phyloP scores from a whole-genome alignment of 108 stramenopile genomes.

The Parmales sp. region DNA sequence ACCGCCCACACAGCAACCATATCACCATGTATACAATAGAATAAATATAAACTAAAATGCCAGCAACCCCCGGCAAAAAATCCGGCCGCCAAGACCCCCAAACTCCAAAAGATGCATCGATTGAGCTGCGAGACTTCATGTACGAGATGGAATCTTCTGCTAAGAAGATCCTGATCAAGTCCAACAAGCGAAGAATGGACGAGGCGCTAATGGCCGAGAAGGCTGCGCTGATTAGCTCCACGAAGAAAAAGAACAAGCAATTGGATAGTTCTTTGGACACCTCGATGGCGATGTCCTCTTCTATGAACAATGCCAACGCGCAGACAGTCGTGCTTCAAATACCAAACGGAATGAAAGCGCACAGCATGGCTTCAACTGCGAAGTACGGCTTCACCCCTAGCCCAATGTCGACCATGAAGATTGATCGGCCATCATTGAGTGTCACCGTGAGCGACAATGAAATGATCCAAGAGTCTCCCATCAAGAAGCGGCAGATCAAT shows the following conservation, averaged over 20 bases:
- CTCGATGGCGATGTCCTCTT: background rate
- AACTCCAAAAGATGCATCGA: constrained; percentile 12
- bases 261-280: background rate
- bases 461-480: background rate
- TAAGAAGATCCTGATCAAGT: constrained; percentile 13
- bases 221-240: background rate
- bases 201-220: background rate
- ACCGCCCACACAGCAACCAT: too few species aligned
- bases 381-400: constrained; percentile 8
- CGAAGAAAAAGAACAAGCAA: background rate
- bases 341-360: background rate
- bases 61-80: too few species aligned
- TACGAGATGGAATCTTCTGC: constrained; percentile 18
- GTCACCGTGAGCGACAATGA: background rate
- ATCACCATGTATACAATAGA: too few species aligned
- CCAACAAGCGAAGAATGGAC: constrained; percentile 12
- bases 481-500: background rate
- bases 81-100: too few species aligned
- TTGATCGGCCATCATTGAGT: background rate
- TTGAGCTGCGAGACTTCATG: constrained; percentile 20
- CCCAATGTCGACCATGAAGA: background rate
- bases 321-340: constrained; percentile 10
- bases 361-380: background rate
- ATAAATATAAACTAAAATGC: too few species aligned
- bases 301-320: background rate